Evolutionary conservation across 2,329 filamentous ascomycete species (phyloP).

Genomic region (Rutstroemia sydowiana): DNA sequence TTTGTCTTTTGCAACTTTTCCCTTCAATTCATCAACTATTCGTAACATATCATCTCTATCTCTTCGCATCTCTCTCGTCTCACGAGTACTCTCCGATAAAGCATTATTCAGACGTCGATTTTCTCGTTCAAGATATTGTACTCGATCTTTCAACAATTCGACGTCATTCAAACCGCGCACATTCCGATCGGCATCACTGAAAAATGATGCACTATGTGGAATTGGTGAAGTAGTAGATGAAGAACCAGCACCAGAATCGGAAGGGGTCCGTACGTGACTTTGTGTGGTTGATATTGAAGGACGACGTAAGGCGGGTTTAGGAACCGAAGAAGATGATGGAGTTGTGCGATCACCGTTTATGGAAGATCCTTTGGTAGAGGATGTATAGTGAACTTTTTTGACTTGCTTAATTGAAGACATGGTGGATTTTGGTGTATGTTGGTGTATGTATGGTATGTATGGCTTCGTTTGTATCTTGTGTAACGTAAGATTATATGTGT

Average conservation of each 20-base stretch:
- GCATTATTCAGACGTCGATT: slow-evolving; percentile 6
- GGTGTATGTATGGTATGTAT: not conserved
- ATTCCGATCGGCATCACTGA: not conserved
- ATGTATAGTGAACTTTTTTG: not conserved
- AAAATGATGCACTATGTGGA: not conserved
- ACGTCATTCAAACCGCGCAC: not conserved
- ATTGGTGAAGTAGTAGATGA: not conserved
- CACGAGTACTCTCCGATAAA: slow-evolving; percentile 5
- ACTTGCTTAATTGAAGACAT: not conserved
- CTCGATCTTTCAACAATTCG: slow-evolving; percentile 2
- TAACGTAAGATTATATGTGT: no score
- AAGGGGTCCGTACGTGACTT: not conserved
- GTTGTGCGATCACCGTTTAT: not conserved
- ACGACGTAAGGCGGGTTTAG: not conserved
- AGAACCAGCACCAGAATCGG: slow-evolving; percentile 3
- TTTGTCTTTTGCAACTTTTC: not conserved
- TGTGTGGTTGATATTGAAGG: not conserved
- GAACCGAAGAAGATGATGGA: not conserved
- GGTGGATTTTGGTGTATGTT: not conserved
- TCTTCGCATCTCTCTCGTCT: slow-evolving; percentile 2
- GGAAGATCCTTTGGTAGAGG: not conserved
- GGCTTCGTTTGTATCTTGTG: no score
- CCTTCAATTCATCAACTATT: not conserved
- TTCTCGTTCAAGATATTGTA: not conserved
- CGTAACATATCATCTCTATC: not conserved